Evolutionary conservation across 495 filamentous ascomycete species (phyloP).

Genomic region (Aspergillus campestris): DNA sequence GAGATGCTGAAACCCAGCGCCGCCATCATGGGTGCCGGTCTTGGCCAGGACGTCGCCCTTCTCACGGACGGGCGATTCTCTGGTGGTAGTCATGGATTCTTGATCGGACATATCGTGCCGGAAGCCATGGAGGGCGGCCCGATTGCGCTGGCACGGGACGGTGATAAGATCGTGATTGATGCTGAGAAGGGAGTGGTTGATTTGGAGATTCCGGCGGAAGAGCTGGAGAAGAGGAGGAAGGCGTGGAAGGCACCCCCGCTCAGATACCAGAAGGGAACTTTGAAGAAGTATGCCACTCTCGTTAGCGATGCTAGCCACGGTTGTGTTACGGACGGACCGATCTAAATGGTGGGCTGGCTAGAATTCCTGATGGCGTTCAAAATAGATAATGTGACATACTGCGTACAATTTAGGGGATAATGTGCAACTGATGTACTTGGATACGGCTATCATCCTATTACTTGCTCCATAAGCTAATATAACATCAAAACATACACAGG

Average conservation of each 20-base stretch:
- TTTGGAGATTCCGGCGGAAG: slow-evolving; percentile 31
- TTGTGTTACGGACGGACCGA: slow-evolving; percentile 35
- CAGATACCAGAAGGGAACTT: slow-evolving; percentile 57
- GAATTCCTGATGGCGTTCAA: too few relatives aligned
- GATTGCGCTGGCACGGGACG: slow-evolving; percentile 46
- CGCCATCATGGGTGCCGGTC: slow-evolving; percentile 84
- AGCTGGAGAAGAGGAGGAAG: slow-evolving; percentile 55
- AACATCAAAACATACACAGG: too few relatives aligned
- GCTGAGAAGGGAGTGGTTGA: slow-evolving; percentile 42
- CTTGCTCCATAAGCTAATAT: too few relatives aligned
- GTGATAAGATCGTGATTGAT: slow-evolving; percentile 49
- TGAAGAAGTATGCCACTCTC: slow-evolving; percentile 81
- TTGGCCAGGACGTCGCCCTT: slow-evolving; percentile 55
- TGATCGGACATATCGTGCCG: slow-evolving; percentile 48
- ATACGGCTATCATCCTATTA: too few relatives aligned
- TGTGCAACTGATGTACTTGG: too few relatives aligned
- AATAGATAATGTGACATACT: too few relatives aligned
- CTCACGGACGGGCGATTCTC: slow-evolving; percentile 43
- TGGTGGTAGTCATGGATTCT: slow-evolving; percentile 43
- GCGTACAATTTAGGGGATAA: too few relatives aligned
- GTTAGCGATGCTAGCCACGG: slow-evolving; percentile 66
- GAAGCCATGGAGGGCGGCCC: slow-evolving; percentile 52
- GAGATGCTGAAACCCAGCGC: slow-evolving; percentile 84
- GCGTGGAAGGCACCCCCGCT: slow-evolving; percentile 44
- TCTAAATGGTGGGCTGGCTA: too few relatives aligned